Evolutionary conservation across 768 basidiomycete genomes (phyloP), one percentile per base, ranked within the genome.

Genomic region (Pholiota conissans): DNA sequence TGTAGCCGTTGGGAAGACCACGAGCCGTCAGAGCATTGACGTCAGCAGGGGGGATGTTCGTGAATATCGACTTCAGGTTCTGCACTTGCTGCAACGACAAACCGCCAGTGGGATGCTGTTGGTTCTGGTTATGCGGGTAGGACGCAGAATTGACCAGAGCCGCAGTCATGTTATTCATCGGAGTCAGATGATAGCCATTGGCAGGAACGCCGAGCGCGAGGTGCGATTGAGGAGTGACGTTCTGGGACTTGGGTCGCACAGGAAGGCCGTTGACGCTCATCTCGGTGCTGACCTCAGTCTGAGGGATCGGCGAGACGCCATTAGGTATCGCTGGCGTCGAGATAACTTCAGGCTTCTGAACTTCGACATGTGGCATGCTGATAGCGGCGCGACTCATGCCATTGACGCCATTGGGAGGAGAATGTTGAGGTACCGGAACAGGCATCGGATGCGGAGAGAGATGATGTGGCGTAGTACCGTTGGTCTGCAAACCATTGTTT

Each of bases 71-170:
- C 70, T 87, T 86, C 39, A 87, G 63, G 54, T 74, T 79, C 67
- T 86, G 84, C 68, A 87, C 73, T 63, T 87, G 85, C 58, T 88
- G 87, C 18, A 73, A 57, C 30, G 76, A 82, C 46, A 88, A 67
- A 8, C 63, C 65, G 16, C 55, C 52, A 2, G 74, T 73, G 42
- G 73, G 75, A 3, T 71, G 71, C 46, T 74, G 76, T 50, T 72
- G 65, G 56, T 66, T 67, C 58, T 67, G 64, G 64, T 68, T 58
- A 60, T 74, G 71, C 70, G 70, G 64, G 65, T 71, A 51, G 68
- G 66, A 65, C 49, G 69, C 62, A 48, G 58, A 50, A 46, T 63
- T 82, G 22, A 77, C 63, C 13, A 75, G 65, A n/a, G 67, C 69
- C 11, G 69, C 65, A 6, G 71, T 60, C 55, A 73, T 71, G 37